Evolutionary conservation across 2,329 filamentous ascomycete species (phyloP), one percentile per base, ranked within the genome.

Genomic region (Colletotrichum chrysophilum): DNA sequence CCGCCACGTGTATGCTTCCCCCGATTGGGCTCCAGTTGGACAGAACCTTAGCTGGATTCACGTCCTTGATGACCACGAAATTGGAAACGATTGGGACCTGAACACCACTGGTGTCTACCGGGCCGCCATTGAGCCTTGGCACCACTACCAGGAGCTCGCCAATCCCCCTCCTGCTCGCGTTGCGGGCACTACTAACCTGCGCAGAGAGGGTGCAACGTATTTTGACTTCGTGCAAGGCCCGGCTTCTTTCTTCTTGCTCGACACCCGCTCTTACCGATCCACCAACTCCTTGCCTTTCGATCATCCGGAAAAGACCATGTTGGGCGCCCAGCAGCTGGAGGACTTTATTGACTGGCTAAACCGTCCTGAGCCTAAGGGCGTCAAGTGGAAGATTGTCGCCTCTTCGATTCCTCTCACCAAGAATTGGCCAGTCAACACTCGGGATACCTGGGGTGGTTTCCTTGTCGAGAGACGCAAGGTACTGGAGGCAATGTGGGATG

Each of bases 381-480:
- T 98, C 0, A 93, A 93, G 80, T 99, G 97, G 96, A 98, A 98
- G 86, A 93, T 99, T 80, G 88, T 99, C 66, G 93, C 96, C 21
- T 96, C 94, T 52, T 96, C 94, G 21, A 94, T 98, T 7, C 97
- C 97, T 0, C 98, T 99, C 83, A 98, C 97, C 8, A 98, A 98
- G 86, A 99, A 99, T 84, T 99, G 97, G 96, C 94, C 92, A 28
- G 91, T 98, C 78, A 96, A 97, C 78, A 92, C 92, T 3, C 89
- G 93, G 76, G 97, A 99, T 82, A 98, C 97, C 0, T 99, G 97
- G 97, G 95, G 95, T 62, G 96, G 96, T 0, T 98, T 98, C 84
- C 88, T 98, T 3, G 86, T 89, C 65, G 97, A 99, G 87, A 93
- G 97, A 18, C 91, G 90, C 70, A 89, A 88, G 71, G 91, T 98